Base-by-base conservation (phyloP, 148 eudicot species). In the Amaranthus palmeri region DNA sequence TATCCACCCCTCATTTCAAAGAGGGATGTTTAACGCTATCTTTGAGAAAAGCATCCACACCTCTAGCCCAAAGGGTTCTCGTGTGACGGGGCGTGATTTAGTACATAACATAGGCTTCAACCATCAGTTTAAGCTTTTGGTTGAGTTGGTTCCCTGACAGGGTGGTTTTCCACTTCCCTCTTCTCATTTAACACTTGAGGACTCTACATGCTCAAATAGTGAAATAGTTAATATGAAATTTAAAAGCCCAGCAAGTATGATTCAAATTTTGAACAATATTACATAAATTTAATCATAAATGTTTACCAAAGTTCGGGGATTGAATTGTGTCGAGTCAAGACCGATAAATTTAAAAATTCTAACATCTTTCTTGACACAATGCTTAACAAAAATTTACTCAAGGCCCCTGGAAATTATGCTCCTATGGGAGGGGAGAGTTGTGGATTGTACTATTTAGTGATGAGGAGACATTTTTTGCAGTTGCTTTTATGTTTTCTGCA, bases 181-280 rank as follows among this genome's bases (percentile, higher is more conserved):
- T 25, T 25, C 2, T 25, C 36, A 25, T 51, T 49, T 10, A 71
- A 17, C 56, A 4, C 9, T 25, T 61, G 10, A 41, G 9, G 48
- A 10, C 45, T 57, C 13, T 71, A 59, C 54, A 36, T 17, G 5
- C 10, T 50, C 8, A 13, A 43, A 3, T 58, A 9, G 11, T 10
- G 14, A 14, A 59, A 5, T 36, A 11, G 43, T 9, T 52, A 67
- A 40, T 46, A 25, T 54, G 46, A 18, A n/a, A 65, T 71, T 8
- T 17, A 65, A 50, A 58, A 54, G 54, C 50, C 45, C 49, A 40
- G 41, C 44, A 9, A 47, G 41, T 46, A n/a, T 5, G 11, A 44
- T 78, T 78, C 51, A 65, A 78, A 78, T 72, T 78, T 72, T 6
- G 11, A 77, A 72, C 48, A 45, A 10, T 57, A 6, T 56, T 25